Percentiles rank a stretch among this genome's conserved stretches.
These are phyloP conservation scores for Thymus mandschuricus DNA, from an alignment of 257 asterid species.

Conservation along the genomic window DNA sequence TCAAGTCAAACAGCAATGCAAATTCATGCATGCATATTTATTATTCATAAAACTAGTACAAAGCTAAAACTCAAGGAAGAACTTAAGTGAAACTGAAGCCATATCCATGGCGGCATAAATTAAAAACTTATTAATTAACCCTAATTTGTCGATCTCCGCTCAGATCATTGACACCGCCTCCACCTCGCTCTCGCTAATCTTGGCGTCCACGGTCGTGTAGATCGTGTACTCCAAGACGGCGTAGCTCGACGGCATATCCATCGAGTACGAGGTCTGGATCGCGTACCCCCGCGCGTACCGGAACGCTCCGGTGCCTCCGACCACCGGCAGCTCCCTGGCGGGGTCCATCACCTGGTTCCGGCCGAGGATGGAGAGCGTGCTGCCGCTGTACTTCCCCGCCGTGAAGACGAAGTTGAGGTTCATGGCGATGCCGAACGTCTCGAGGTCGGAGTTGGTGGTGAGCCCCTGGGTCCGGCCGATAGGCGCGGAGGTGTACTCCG, in stretches of 20 bases:
- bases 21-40: too few relatives aligned
- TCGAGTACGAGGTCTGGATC: not conserved
- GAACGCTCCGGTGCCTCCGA: slow-evolving; percentile 29
- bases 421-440: not conserved
- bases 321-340: slow-evolving; percentile 17
- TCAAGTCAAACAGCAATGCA: too few relatives aligned
- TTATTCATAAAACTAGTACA: too few relatives aligned
- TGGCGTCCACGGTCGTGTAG: not conserved
- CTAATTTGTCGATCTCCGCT: too few relatives aligned
- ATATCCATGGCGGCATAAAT: too few relatives aligned
- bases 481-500: not conserved
- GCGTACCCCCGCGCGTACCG: slow-evolving; percentile 19
- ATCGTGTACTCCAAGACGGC: not conserved
- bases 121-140: too few relatives aligned
- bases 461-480: slow-evolving; percentile 28
- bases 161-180: too few relatives aligned
- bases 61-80: too few relatives aligned
- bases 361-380: slow-evolving; percentile 19
- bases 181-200: not conserved
- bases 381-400: slow-evolving; percentile 11
- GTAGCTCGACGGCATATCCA: not conserved
- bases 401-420: slow-evolving; percentile 17
- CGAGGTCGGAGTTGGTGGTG: slow-evolving; percentile 11
- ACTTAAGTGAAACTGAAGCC: too few relatives aligned
- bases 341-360: not conserved